phyloP scores from a whole-genome alignment of 768 basidiomycete species.

The Panaeolus cyanescens region DNA sequence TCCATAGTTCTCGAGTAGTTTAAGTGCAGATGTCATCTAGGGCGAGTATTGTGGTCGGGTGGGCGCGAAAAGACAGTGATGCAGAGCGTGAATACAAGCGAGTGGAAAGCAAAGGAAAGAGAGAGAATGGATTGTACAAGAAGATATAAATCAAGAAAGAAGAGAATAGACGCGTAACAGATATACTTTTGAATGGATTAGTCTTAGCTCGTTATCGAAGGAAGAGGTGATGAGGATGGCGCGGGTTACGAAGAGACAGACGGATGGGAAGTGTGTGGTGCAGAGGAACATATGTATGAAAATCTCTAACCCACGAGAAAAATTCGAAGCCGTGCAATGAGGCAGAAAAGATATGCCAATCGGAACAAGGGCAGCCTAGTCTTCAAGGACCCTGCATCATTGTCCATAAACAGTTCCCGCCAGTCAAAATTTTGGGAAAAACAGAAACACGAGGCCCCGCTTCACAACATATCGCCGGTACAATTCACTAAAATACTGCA shows the following conservation, averaged over 20 bases:
- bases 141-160: not conserved
- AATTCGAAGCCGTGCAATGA: slow-evolving; percentile 13
- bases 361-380: slow-evolving; percentile 10
- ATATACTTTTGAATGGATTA: slow-evolving; percentile 6
- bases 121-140: not conserved
- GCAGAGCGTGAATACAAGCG: slow-evolving; percentile 3
- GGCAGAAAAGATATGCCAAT: slow-evolving; percentile 19
- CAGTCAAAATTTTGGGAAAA: not conserved
- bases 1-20: slow-evolving; percentile 36
- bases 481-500: not conserved
- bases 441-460: not conserved
- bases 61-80: not conserved
- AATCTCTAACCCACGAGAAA: slow-evolving; percentile 11
- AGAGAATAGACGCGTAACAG: slow-evolving; percentile 1
- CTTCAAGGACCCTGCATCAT: not conserved
- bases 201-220: slow-evolving; percentile 7
- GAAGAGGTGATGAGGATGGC: slow-evolving; percentile 12
- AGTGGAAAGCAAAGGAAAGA: slow-evolving; percentile 7
- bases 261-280: not conserved
- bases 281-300: slow-evolving; percentile 14
- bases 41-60: slow-evolving; percentile 10
- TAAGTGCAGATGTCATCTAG: slow-evolving; percentile 23
- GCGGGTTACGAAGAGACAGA: slow-evolving; percentile 5
- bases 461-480: not conserved
- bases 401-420: not conserved